Conservation (phyloP, 129 eudicot genomes). For the Flaveria ramosissima region DNA sequence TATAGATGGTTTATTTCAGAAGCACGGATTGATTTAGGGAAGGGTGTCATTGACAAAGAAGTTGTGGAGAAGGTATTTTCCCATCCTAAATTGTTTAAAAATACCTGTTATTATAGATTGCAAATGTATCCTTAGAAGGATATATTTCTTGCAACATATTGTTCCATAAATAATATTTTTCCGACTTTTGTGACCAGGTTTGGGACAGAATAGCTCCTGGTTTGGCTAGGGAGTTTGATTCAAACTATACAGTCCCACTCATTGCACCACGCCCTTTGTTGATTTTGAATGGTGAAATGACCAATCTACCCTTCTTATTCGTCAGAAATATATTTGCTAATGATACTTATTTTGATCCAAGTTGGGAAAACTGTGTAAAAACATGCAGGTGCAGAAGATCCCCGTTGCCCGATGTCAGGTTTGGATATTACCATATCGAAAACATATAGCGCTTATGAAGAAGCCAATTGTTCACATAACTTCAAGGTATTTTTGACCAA, state of each 20-base stretch:
- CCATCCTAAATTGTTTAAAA: neutral
- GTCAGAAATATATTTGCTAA: neutral
- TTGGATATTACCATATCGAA: slow-evolving; percentile 58
- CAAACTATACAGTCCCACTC: slow-evolving; percentile 71
- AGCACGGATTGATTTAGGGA: slow-evolving; percentile 68
- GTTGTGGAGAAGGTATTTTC: slow-evolving; percentile 85
- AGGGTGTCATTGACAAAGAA: slow-evolving; percentile 71
- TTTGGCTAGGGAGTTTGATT: slow-evolving; percentile 68
- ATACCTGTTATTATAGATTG: neutral
- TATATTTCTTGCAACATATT: neutral
- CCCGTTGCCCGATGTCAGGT: slow-evolving; percentile 84
- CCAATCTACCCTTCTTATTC: slow-evolving; percentile 2
- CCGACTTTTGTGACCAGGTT: slow-evolving; percentile 51
- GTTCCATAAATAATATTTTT: neutral
- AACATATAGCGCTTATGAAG: slow-evolving; percentile 47
- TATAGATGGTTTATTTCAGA: slow-evolving; percentile 45
- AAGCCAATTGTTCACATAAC: slow-evolving; percentile 39
- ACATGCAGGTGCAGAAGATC: slow-evolving; percentile 67
- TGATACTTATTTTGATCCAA: neutral
- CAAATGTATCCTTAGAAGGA: neutral
- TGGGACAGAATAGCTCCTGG: slow-evolving; percentile 98
- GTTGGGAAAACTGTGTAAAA: slow-evolving; percentile 15
- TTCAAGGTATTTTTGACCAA: slow-evolving; percentile 56
- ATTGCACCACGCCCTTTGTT: slow-evolving; percentile 91
- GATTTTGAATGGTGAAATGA: slow-evolving; percentile 65